phyloP scores from a whole-genome alignment of 2,329 filamentous ascomycete genomes.

The Aureobasidium sp. region DNA sequence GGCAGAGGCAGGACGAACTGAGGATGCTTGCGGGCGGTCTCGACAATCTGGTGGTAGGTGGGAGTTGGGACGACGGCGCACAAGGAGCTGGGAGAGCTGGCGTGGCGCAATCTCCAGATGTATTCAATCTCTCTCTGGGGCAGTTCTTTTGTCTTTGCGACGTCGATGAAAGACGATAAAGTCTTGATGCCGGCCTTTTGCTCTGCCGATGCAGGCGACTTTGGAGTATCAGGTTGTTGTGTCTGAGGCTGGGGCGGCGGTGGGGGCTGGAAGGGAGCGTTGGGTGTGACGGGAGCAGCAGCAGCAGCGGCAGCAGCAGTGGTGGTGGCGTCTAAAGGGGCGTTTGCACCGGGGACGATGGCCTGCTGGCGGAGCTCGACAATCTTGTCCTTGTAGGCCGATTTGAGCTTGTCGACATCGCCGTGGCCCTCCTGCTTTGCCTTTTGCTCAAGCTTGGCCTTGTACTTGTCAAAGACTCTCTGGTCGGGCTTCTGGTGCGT shows the following conservation, averaged over 20 bases:
- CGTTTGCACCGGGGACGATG: conserved; percentile 45
- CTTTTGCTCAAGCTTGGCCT: conserved; percentile 74
- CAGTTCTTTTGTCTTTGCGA: conserved; percentile 66
- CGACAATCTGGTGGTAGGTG: conserved; percentile 67
- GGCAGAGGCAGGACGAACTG: conserved; percentile 88
- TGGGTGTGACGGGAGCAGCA: conserved; percentile 16
- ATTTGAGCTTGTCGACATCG: conserved; percentile 68
- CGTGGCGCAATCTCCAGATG: conserved; percentile 85
- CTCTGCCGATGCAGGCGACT: conserved; percentile 24
- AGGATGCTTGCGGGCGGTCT: conserved; percentile 65
- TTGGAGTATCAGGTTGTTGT: conserved; percentile 23
- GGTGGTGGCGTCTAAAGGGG: conserved; percentile 30
- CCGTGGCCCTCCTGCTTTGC: conserved; percentile 63
- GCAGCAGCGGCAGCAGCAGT: background rate
- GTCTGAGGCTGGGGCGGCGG: conserved; percentile 30
- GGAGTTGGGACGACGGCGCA: conserved; percentile 71
- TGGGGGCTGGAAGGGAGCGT: conserved; percentile 29
- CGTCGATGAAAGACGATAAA: conserved; percentile 64
- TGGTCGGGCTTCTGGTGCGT: conserved; percentile 63
- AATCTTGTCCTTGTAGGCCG: conserved; percentile 82
- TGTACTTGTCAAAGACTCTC: conserved; percentile 72
- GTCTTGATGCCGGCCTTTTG: conserved; percentile 51
- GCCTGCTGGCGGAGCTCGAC: conserved; percentile 61
- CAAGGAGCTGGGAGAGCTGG: conserved; percentile 63
- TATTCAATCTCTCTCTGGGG: conserved; percentile 75